Evolutionary conservation across 345 rosid species (phyloP).

Genomic region (Rhodamnia argentea): DNA sequence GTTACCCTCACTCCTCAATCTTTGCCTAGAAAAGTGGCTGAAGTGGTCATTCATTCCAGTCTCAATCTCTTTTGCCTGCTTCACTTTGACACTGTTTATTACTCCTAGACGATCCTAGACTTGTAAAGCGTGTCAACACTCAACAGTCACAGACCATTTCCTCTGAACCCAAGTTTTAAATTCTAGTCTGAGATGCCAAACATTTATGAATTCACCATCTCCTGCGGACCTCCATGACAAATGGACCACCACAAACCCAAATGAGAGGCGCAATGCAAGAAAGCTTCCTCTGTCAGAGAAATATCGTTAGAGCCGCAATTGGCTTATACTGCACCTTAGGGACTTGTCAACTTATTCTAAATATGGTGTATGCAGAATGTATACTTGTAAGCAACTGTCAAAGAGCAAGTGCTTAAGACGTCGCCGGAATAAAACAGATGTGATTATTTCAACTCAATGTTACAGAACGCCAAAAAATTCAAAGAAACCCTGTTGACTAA

Average conservation of each 20-base stretch:
- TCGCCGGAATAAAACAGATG: neutral
- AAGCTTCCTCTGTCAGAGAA: neutral
- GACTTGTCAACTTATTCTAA: neutral
- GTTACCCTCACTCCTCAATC: neutral
- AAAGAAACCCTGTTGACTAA: neutral
- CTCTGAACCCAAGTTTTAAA: neutral
- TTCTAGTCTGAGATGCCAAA: neutral
- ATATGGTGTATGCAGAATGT: neutral
- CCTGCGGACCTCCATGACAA: neutral
- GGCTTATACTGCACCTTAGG: neutral
- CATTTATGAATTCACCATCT: neutral
- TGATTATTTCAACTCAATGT: neutral
- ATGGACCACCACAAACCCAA: neutral
- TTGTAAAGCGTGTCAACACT: neutral
- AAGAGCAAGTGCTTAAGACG: neutral
- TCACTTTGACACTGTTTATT: neutral
- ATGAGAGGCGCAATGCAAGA: neutral
- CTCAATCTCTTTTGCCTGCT: neutral
- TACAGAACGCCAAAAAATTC: neutral
- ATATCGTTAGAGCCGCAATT: neutral
- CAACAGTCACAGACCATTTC: neutral
- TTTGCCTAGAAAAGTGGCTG: neutral
- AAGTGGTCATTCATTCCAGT: neutral
- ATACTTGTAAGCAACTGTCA: neutral
- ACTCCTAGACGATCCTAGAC: neutral